These are phyloP conservation scores for Sambucus nigra DNA, from an alignment of 129 eudicot species.

Conservation along the genomic window DNA sequence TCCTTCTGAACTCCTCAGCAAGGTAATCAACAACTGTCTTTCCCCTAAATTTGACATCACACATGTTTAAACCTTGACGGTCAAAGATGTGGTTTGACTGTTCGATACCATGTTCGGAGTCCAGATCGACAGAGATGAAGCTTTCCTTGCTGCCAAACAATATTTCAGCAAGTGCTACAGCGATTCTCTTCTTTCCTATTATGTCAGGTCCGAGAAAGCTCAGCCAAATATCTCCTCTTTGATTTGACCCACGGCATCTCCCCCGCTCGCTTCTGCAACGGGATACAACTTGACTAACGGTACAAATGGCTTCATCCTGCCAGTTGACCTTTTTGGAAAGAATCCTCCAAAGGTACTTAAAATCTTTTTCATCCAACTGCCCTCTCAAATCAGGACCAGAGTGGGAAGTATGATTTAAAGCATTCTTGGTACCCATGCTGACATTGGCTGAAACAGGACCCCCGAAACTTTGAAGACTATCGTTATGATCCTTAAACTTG, in stretches of 20 bases:
- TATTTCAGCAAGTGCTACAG: slow-evolving; percentile 56
- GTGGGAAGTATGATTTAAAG: slow-evolving; percentile 11
- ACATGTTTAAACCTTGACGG: slow-evolving; percentile 14
- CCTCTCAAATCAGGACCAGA: slow-evolving; percentile 6
- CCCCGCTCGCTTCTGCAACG: slow-evolving; percentile 40
- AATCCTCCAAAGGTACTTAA: slow-evolving; percentile 44
- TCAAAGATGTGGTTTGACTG: slow-evolving; percentile 27
- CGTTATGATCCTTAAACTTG: slow-evolving; percentile 17
- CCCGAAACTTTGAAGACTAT: slow-evolving; percentile 13
- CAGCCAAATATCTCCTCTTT: slow-evolving; percentile 59
- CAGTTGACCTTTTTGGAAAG: slow-evolving; percentile 50
- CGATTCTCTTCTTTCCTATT: slow-evolving; percentile 66
- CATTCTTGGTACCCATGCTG: slow-evolving; percentile 16
- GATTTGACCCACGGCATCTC: slow-evolving; percentile 19
- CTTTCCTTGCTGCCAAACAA: slow-evolving; percentile 38
- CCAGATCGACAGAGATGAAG: slow-evolving; percentile 44
- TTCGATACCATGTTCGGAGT: slow-evolving; percentile 19
- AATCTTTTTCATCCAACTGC: slow-evolving; percentile 35
- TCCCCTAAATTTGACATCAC: slow-evolving; percentile 37
- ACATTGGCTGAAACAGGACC: slow-evolving; percentile 22
- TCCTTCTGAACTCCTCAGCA: slow-evolving; percentile 63
- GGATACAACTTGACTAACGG: slow-evolving; percentile 46
- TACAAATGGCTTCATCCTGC: slow-evolving; percentile 53
- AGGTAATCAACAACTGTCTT: slow-evolving; percentile 52
- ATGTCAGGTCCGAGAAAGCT: slow-evolving; percentile 66